A percentile compares a stretch with the other conserved stretches of the same genome.
Evolutionary conservation across 139 green algal species (phyloP).

Genomic region (Micractinium sp.): DNA sequence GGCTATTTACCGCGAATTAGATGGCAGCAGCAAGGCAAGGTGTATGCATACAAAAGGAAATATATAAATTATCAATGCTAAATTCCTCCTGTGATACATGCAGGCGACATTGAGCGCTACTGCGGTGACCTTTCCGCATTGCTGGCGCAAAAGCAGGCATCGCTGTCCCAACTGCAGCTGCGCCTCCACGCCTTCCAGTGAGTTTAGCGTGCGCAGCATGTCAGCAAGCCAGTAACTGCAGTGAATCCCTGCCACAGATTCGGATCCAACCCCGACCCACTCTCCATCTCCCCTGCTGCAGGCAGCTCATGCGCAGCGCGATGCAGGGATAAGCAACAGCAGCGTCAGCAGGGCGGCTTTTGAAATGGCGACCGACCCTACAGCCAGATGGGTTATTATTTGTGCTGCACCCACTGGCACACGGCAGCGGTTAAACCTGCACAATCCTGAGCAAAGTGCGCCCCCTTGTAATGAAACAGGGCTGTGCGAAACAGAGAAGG

Average conservation of each 20-base stretch:
- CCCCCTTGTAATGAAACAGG: too few species aligned
- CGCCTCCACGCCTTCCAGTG: conserved; percentile 25
- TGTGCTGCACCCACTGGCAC: too few species aligned
- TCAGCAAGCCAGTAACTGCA: neutral
- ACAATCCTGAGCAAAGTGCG: too few species aligned
- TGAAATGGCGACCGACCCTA: too few species aligned
- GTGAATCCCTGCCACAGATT: neutral
- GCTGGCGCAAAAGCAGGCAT: conserved; percentile 39
- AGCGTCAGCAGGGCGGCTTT: too few species aligned
- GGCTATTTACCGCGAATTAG: too few species aligned
- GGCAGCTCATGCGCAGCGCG: conserved; percentile 1
- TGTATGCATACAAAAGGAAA: neutral
- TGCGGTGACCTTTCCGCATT: conserved; percentile 34
- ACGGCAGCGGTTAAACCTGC: too few species aligned
- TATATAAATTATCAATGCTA: too few species aligned
- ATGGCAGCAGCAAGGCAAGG: neutral
- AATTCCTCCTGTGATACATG: too few species aligned
- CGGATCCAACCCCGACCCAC: too few species aligned
- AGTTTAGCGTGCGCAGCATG: neutral
- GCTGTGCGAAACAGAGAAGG: too few species aligned
- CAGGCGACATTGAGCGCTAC: conserved; percentile 41
- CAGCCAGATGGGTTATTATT: too few species aligned
- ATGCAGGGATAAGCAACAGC: neutral
- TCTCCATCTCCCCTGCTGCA: neutral
- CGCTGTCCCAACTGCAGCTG: conserved; percentile 39